These are phyloP conservation scores for Dioscorea alata DNA, from an alignment of 106 monocot genomes.

Conservation along the genomic window DNA sequence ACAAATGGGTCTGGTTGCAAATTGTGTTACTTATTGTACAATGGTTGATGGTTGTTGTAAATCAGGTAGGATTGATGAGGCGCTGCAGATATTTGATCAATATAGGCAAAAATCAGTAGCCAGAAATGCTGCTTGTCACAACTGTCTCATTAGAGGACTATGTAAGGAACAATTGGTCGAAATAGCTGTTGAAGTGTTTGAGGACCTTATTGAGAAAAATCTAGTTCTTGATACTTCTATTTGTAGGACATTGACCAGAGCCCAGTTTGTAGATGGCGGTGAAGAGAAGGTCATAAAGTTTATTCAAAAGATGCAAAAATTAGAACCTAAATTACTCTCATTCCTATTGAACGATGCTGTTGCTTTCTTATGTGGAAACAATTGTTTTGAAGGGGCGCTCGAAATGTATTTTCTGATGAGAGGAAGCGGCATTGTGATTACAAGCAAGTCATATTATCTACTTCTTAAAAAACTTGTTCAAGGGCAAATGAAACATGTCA, in stretches of 20 bases:
- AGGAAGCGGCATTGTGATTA: conserved; percentile 28
- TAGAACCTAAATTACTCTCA: conserved; percentile 33
- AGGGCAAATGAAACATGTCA: conserved; percentile 19
- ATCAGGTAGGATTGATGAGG: conserved; percentile 29
- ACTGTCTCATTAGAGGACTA: conserved; percentile 40
- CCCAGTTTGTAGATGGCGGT: conserved; percentile 32
- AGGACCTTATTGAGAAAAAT: conserved; percentile 36
- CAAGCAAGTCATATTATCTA: conserved; percentile 45
- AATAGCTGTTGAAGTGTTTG: conserved; percentile 48
- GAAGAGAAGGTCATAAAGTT: conserved; percentile 48
- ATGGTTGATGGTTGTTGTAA: conserved; percentile 45
- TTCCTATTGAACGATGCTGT: conserved; percentile 55
- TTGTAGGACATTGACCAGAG: conserved; percentile 36
- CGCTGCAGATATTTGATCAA: conserved; percentile 40
- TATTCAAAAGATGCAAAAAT: conserved; percentile 28
- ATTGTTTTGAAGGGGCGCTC: conserved; percentile 36
- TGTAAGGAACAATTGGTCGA: conserved; percentile 40
- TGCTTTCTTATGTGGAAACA: conserved; percentile 44
- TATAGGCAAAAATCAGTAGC: conserved; percentile 20
- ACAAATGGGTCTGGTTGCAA: conserved; percentile 36
- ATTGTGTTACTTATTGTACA: conserved; percentile 43
- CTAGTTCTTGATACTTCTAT: conserved; percentile 19
- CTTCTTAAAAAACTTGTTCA: conserved; percentile 46
- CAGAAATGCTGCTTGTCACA: conserved; percentile 16
- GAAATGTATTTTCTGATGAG: conserved; percentile 47